Conservation (phyloP, 306 rosid species). For the Prunus salicina region DNA sequence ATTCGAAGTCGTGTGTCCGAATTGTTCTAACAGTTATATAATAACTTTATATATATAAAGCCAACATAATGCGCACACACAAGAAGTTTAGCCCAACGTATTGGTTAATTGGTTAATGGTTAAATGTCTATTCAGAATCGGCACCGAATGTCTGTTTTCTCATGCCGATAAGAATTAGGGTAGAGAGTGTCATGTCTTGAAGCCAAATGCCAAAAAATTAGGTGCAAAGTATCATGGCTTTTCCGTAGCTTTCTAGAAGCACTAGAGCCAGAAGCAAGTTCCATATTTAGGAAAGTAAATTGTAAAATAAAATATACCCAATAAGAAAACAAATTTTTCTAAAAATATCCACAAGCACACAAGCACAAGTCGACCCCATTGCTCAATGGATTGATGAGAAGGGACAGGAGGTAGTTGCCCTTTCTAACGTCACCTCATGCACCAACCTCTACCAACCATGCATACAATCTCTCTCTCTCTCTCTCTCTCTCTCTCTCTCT, state of each 20-base stretch:
- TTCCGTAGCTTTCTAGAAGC: not conserved
- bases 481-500: not conserved
- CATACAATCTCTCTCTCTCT: not conserved
- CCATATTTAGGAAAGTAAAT: not conserved
- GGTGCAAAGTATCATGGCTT: not conserved
- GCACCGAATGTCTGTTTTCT: not conserved
- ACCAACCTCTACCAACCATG: constrained; percentile 9
- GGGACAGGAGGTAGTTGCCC: not conserved
- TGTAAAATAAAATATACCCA: not conserved
- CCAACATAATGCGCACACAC: too few relatives aligned
- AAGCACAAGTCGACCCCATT: not conserved
- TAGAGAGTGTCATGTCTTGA: not conserved
- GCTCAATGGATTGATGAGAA: not conserved
- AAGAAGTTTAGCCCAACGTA: too few relatives aligned
- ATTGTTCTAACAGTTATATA: too few relatives aligned
- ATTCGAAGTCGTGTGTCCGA: too few relatives aligned
- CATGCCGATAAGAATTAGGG: not conserved
- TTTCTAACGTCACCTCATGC: constrained; percentile 8
- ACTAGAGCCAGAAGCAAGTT: not conserved
- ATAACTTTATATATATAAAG: too few relatives aligned
- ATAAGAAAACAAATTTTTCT: too few relatives aligned
- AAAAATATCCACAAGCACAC: not conserved
- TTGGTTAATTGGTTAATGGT: not conserved
- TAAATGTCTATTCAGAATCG: not conserved
- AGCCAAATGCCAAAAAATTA: constrained; percentile 2